Conservation (phyloP, 192 early-diverging fungal genomes). For the Coemansia sp. region DNA sequence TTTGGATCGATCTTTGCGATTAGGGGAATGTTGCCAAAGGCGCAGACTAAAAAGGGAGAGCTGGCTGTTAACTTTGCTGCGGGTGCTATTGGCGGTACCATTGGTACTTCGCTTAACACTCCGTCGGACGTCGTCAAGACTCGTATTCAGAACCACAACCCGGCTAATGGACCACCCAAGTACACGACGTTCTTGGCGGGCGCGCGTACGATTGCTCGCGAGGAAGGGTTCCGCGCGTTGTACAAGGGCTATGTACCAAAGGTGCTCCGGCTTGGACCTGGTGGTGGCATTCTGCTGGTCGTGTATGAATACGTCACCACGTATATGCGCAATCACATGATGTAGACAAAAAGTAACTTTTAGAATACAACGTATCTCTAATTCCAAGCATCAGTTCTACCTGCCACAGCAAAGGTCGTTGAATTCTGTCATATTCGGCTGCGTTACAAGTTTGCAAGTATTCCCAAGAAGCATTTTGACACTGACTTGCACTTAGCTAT, state of each 20-base stretch:
- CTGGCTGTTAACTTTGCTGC: constrained; percentile 86
- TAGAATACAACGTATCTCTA: not conserved
- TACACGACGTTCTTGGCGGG: constrained; percentile 90
- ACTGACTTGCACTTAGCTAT: too few relatives aligned
- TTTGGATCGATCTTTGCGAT: constrained; percentile 73
- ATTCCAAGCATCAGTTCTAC: not conserved
- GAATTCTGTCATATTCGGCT: too few relatives aligned
- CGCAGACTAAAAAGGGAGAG: constrained; percentile 74
- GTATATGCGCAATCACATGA: constrained; percentile 80
- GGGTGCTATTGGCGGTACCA: constrained; percentile 89
- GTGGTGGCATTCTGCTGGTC: constrained; percentile 81
- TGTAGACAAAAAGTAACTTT: constrained; percentile 33
- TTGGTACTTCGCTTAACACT: constrained; percentile 92
- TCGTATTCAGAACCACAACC: constrained; percentile 85
- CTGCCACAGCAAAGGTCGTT: too few relatives aligned
- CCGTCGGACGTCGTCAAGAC: constrained; percentile 98
- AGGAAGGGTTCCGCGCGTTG: constrained; percentile 85
- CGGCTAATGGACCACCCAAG: constrained; percentile 66
- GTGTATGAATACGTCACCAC: constrained; percentile 86
- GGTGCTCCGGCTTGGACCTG: constrained; percentile 92
- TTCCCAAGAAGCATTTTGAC: too few relatives aligned
- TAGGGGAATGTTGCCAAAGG: constrained; percentile 75
- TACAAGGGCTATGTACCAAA: constrained; percentile 98
- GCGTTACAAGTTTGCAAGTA: too few relatives aligned
- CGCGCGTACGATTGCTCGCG: constrained; percentile 71